Base-by-base conservation (phyloP, 1,284 basidiomycete genomes). In the Termitomyces sp. region DNA sequence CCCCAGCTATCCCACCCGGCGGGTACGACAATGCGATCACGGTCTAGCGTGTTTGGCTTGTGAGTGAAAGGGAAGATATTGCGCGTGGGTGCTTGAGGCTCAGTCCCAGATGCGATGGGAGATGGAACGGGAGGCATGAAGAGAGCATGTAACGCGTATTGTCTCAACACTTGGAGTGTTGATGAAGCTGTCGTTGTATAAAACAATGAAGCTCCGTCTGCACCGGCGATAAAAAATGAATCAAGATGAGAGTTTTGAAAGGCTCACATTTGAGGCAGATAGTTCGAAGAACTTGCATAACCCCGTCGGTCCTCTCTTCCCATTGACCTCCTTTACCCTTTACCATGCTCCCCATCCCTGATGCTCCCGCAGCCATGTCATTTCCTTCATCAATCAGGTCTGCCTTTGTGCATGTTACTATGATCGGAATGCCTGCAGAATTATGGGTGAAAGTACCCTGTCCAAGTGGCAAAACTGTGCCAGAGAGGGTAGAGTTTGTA, bases 1-100 rank as follows among this genome's bases (percentile, higher is more conserved):
- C 93, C 94, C 90, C 92, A 97, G 58, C 88, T 91, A 68, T 99
- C 96, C 97, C 96, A 99, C 2, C 96, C 97, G 1, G 90, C 80
- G 1, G 96, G 97, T 0, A 99, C 86, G 44, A 97, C 80, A 45
- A 99, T 88, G 7, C 84, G 86, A 63, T 97, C 94, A 30, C 94
- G 81, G 66, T 99, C 96, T 24, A 98, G 77, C 0, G 92, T 89
- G 64, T 97, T 97, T 0, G 96, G 88, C 56, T 88, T 87, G 54
- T 92, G 82, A 3, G 78, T 72, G 70, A 97, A 98, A 0, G 91
- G 86, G 70, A 97, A 97, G 0, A 86, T 81, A 57, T 90, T 88
- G 40, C 83, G 80, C 39, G 72, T 73, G 19, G 78, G 83, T 18
- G 84, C 78, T 6, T 77, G 71, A 3, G 78, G 70, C 43, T 85